These are phyloP conservation scores for Elasticomyces elasticus DNA, from an alignment of 495 filamentous ascomycete genomes.

Conservation along the genomic window DNA sequence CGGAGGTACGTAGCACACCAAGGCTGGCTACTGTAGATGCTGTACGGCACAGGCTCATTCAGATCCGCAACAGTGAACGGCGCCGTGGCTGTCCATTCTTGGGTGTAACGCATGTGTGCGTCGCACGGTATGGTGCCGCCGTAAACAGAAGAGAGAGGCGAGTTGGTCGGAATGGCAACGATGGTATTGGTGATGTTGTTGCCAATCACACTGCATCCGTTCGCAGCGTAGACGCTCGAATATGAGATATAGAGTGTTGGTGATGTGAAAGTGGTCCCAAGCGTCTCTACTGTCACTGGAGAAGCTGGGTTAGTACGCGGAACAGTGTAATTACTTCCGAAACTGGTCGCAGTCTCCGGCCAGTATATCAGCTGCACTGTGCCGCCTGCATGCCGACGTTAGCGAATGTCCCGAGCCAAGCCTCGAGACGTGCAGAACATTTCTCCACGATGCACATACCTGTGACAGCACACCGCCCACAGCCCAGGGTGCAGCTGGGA, in stretches of 20 bases:
- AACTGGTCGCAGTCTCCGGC: neutral
- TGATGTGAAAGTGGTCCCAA: slow-evolving; percentile 2
- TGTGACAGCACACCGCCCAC: neutral
- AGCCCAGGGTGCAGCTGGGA: neutral
- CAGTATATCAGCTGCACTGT: neutral
- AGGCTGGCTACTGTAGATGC: slow-evolving; percentile 7
- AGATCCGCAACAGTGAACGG: slow-evolving; percentile 4
- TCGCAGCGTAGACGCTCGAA: neutral
- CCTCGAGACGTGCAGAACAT: neutral
- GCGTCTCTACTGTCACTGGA: neutral
- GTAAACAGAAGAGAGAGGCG: neutral
- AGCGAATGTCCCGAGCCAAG: neutral
- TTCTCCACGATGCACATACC: neutral
- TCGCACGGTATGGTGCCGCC: neutral
- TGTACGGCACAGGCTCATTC: slow-evolving; percentile 2
- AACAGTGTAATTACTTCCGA: neutral
- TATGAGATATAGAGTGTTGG: slow-evolving; percentile 4
- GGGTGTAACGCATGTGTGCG: neutral
- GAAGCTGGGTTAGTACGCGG: neutral
- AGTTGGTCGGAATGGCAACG: neutral
- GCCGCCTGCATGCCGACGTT: neutral
- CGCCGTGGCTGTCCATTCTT: neutral
- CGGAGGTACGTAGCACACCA: neutral
- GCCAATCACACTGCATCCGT: neutral
- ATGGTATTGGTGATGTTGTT: neutral